Evolutionary conservation across 176 grass and related monocot species (phyloP), one percentile per base, ranked within the genome.

Genomic region (Cenchrus purpureus): DNA sequence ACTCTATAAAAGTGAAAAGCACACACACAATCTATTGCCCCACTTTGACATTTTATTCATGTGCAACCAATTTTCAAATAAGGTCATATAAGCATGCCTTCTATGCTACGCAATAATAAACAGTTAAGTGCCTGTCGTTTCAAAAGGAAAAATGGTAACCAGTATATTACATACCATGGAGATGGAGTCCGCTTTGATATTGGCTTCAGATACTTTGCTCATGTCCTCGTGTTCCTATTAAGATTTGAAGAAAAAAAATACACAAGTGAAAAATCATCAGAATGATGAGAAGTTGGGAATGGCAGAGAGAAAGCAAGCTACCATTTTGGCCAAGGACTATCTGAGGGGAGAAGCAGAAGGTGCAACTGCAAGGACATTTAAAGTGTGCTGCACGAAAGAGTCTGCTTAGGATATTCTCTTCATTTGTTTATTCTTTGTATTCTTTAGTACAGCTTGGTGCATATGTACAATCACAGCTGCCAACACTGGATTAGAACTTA

Each of bases 181-280:
- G 29, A 44, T 74, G 60, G 74, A 67, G 29, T 90, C 67, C 12
- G 73, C 5, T 85, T 81, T 83, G 40, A 57, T 60, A 1, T 72
- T 87, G 52, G 67, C 51, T 79, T 86, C 79, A 68, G 84, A 68
- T n/a, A 83, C 89, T 83, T 60, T 87, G 68, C 84, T 74, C 68
- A 61, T 73, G 79, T 90, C 80, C 84, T 90, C 80, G 51, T 79
- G 10, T 45, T 83, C 68, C 89, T 87, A 69, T 68, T 11, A 61
- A 71, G 13, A 85, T 85, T 44, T 85, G 44, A 82, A 32, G 15
- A 68, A 72, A 74, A 74, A 83, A 4, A 83, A 0, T 67, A 22
- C 15, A 59, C 20, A 25, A 37, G 69, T 75, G 15, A 75, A 60
- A 60, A 90, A 90, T 55, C n/a, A 46, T 34, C 55, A 11, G 1